Percentiles rank a stretch among this genome's conserved stretches.
Conservation (phyloP, 1,284 basidiomycete genomes). For the Puccinia polysora region DNA sequence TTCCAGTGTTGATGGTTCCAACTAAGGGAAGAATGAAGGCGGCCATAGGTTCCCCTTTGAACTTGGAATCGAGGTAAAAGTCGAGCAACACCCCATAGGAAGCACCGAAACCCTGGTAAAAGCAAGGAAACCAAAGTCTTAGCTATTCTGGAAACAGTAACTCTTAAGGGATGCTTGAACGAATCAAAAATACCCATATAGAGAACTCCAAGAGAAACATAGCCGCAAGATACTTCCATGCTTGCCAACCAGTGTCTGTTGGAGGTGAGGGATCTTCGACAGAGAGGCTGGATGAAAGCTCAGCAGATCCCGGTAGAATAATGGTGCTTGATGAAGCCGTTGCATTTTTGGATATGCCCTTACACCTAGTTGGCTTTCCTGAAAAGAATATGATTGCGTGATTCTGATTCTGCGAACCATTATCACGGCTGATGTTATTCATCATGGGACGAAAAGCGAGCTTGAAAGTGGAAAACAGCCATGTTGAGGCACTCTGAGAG, state of each 20-base stretch:
- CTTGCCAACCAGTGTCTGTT: constrained; percentile 9
- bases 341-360: no score
- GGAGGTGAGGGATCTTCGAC: not conserved
- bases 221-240: constrained; percentile 32
- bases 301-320: constrained; percentile 4
- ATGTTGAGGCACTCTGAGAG: no score
- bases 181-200: constrained; percentile 42
- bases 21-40: constrained; percentile 35
- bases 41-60: constrained; percentile 27
- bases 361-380: no score
- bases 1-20: constrained; percentile 41
- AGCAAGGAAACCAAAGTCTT: not conserved
- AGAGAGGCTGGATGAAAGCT: constrained; percentile 3
- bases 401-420: no score
- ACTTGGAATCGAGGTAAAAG: constrained; percentile 32
- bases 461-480: no score
- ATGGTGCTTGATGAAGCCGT: constrained; percentile 20
- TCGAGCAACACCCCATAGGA: constrained; percentile 43
- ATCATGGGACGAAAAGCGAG: no score
- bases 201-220: constrained; percentile 39
- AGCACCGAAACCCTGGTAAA: constrained; percentile 32
- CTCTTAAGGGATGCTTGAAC: not conserved
- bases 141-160: not conserved
- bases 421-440: no score
- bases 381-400: no score